Conservation (phyloP, 305 asterid genomes). For the Vinca major region DNA sequence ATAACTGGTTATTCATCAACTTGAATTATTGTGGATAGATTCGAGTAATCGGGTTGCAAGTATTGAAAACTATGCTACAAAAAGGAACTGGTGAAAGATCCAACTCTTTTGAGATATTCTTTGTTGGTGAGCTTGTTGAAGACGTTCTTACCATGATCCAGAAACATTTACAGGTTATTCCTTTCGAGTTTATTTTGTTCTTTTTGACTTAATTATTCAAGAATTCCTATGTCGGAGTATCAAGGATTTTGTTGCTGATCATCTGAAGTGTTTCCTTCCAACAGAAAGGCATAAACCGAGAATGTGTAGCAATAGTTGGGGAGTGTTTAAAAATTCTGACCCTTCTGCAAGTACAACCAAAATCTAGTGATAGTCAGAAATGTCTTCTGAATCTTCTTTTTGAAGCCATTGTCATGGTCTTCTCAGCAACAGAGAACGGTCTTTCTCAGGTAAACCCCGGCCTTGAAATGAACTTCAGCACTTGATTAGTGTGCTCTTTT, state of each 20-base stretch:
- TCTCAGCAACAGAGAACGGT: slow-evolving; percentile 42
- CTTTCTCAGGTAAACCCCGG: slow-evolving; percentile 48
- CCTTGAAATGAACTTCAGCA: slow-evolving; percentile 7
- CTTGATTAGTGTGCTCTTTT: slow-evolving; percentile 14
- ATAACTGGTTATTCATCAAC: slow-evolving; percentile 17
- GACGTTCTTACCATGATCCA: slow-evolving; percentile 42
- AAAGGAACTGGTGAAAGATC: slow-evolving; percentile 41
- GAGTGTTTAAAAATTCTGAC: slow-evolving; percentile 78
- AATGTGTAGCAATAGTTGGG: slow-evolving; percentile 65
- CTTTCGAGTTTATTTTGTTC: neutral
- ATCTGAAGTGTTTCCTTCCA: slow-evolving; percentile 21
- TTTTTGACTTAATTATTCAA: neutral
- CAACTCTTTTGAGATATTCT: slow-evolving; percentile 50
- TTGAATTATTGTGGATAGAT: slow-evolving; percentile 43
- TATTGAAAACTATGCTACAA: slow-evolving; percentile 55
- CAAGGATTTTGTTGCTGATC: slow-evolving; percentile 10
- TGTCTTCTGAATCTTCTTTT: slow-evolving; percentile 57
- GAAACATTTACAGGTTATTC: slow-evolving; percentile 47
- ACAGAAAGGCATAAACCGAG: slow-evolving; percentile 60
- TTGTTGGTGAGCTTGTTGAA: slow-evolving; percentile 74
- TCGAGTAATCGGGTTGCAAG: slow-evolving; percentile 82
- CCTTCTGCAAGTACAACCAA: slow-evolving; percentile 64
- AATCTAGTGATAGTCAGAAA: slow-evolving; percentile 52
- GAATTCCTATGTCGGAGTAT: neutral
- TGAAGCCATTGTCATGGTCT: slow-evolving; percentile 70